Evolutionary conservation across 257 asterid genomes (phyloP), one percentile per base, ranked within the genome.

Genomic region (Misopates orontium): DNA sequence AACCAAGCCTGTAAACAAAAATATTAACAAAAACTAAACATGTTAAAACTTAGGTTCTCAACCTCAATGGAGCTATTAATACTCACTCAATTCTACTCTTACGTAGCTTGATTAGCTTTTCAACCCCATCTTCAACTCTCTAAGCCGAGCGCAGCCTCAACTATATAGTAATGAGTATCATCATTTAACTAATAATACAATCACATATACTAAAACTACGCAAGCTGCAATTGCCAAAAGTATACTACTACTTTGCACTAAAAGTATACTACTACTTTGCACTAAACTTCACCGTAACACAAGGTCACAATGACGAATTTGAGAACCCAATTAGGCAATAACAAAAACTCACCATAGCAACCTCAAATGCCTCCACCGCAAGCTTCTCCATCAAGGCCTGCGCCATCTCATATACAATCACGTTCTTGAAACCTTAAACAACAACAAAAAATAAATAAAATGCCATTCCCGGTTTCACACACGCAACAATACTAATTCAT

Each of bases 361-460:
- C 89, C 79, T 88, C 79, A 59, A 79, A 78, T 10, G 96, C 99
- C 82, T 90, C 97, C 17, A 84, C 78, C 0, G 90, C 84, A 61
- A 90, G 95, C 81, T 86, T 85, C 78, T 93, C 98, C 96, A 91
- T 86, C 15, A 91, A 90, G 10, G 18, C 66, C 68, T 80, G 90
- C 10, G 95, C 69, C 79, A 57, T 71, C 69, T 87, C 95, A 63
- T 87, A 83, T 21, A 91, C 91, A 48, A 83, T 42, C 80, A 75
- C 72, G 77, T 91, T 82, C 69, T 52, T 72, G 58, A 83, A 17
- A 78, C 82, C 96, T 91, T 16, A 2, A 52, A 12, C 0, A 11
- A 42, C 17, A 69, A 24, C 0, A 39, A 19, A 41, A 21, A 39
- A 9, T 3, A 48, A 16, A n/a, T 1, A 61, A 55, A 36, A 55